Conservation (phyloP, 495 filamentous ascomycete genomes). For the Parathielavia appendiculata region DNA sequence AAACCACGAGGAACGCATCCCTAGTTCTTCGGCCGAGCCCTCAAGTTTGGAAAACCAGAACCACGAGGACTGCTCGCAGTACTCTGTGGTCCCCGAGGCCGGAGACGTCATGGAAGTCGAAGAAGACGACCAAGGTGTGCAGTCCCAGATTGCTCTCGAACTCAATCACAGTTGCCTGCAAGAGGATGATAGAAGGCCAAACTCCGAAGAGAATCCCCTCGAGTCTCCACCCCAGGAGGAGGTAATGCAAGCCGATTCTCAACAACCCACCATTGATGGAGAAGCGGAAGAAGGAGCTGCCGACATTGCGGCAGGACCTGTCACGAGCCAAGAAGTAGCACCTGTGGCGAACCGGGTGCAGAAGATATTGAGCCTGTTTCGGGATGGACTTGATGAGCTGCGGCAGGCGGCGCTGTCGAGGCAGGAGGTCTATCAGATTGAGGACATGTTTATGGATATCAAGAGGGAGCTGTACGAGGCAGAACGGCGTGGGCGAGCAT, state of each 20-base stretch:
- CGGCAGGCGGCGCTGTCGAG: conserved; percentile 47
- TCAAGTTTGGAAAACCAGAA: neutral
- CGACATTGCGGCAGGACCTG: neutral
- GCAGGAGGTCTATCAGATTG: conserved; percentile 52
- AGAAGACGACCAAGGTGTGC: conserved; percentile 24
- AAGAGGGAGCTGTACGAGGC: conserved; percentile 60
- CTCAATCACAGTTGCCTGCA: conserved; percentile 16
- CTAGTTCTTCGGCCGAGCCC: conserved; percentile 13
- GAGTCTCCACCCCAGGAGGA: neutral
- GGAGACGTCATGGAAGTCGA: conserved; percentile 18
- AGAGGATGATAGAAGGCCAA: conserved; percentile 13
- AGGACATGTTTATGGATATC: conserved; percentile 64
- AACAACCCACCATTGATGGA: neutral
- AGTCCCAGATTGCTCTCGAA: conserved; percentile 30
- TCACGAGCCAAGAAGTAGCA: neutral
- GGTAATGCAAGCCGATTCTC: conserved; percentile 10
- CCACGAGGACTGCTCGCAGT: neutral
- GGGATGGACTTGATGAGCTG: conserved; percentile 47
- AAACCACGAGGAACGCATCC: conserved; percentile 1
- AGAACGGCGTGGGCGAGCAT: conserved; percentile 42
- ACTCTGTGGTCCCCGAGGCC: neutral
- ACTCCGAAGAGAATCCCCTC: neutral
- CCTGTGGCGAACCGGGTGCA: conserved; percentile 20
- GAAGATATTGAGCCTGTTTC: conserved; percentile 48
- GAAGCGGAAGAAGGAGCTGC: neutral